phyloP scores from a whole-genome alignment of 257 asterid species.

The Fraxinus excelsior region DNA sequence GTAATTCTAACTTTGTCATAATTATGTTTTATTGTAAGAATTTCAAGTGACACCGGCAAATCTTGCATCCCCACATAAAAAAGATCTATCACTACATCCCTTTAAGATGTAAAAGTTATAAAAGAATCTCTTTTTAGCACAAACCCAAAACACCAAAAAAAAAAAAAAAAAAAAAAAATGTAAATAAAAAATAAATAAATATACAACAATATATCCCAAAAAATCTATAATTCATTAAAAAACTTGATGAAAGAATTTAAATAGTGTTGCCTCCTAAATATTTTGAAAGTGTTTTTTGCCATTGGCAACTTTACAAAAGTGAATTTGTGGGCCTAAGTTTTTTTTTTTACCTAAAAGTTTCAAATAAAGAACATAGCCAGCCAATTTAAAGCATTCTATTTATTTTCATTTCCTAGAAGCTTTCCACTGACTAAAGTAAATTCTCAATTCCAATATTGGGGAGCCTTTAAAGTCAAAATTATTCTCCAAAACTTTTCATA shows the following conservation, averaged over 20 bases:
- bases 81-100: too few relatives aligned
- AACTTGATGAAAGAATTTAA: too few relatives aligned
- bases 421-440: conserved; percentile 9
- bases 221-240: too few relatives aligned
- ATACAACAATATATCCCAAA: too few relatives aligned
- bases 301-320: conserved; percentile 25
- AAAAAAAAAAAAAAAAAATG: not conserved
- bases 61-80: too few relatives aligned
- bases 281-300: not conserved
- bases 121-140: not conserved
- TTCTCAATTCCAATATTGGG: not conserved
- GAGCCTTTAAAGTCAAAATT: not conserved
- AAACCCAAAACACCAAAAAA: too few relatives aligned
- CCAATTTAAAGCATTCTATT: not conserved
- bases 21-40: too few relatives aligned
- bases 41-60: too few relatives aligned
- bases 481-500: not conserved
- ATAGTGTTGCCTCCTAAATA: too few relatives aligned
- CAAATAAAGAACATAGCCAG: conserved; percentile 7
- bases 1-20: too few relatives aligned
- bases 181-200: not conserved
- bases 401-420: not conserved
- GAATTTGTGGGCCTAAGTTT: conserved; percentile 23
- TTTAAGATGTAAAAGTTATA: not conserved
- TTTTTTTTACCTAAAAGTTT: conserved; percentile 3